Conservation (phyloP, 768 basidiomycete species). For the Termitomyces sp. region DNA sequence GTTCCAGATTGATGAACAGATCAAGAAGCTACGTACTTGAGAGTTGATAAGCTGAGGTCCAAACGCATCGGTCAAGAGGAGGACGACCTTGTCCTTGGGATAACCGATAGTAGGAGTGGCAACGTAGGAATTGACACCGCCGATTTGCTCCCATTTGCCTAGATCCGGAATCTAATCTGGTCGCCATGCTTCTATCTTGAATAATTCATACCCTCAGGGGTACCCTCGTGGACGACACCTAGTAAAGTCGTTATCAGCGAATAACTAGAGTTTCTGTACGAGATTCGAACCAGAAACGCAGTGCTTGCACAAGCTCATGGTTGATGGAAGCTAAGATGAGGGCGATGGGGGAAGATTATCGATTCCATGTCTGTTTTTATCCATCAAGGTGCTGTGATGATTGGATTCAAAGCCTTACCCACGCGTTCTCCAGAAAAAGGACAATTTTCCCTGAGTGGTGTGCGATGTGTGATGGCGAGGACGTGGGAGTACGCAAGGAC, state of each 20-base stretch:
- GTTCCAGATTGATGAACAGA: no score
- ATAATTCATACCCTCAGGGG: conserved; percentile 32
- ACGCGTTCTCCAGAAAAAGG: no score
- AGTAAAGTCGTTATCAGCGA: background rate
- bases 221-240: conserved; percentile 51
- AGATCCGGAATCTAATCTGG: conserved; percentile 17
- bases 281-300: conserved; percentile 43
- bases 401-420: no score
- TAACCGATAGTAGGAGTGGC: conserved; percentile 46
- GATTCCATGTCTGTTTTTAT: no score
- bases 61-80: conserved; percentile 49
- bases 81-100: conserved; percentile 48
- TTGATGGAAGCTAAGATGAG: no score
- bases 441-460: no score
- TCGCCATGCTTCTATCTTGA: background rate
- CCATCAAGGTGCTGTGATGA: no score
- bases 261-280: background rate
- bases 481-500: no score
- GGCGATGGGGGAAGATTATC: no score
- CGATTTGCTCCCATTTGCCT: conserved; percentile 42
- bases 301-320: conserved; percentile 36
- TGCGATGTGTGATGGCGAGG: no score
- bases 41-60: conserved; percentile 42
- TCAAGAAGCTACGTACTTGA: conserved; percentile 24
- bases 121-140: conserved; percentile 45